A percentile compares a stretch with the other conserved stretches of the same genome.
These are phyloP conservation scores for Gnaphalium uliginosum DNA, from an alignment of 129 eudicot genomes.

Conservation along the genomic window DNA sequence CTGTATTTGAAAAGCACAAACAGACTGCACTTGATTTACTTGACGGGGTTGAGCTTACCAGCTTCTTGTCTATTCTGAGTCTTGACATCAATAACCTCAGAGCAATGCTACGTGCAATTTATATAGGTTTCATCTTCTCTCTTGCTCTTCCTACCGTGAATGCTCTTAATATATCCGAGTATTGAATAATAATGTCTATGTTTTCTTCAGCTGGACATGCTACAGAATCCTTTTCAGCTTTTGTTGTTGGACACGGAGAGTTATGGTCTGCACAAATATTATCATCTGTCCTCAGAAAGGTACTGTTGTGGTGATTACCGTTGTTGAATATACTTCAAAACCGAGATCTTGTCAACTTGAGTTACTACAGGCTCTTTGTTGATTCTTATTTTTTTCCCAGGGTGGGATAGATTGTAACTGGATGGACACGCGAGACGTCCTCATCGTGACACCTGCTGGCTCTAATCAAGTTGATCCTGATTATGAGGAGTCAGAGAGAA, in stretches of 20 bases:
- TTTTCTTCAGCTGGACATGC: constrained; percentile 91
- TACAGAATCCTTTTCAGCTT: constrained; percentile 92
- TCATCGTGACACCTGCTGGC: constrained; percentile 84
- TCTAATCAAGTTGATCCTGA: constrained; percentile 98
- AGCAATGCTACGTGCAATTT: constrained; percentile 94
- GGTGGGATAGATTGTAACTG: constrained; percentile 81
- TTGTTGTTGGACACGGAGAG: constrained; percentile 98
- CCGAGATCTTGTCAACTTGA: not conserved
- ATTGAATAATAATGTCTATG: constrained; percentile 13
- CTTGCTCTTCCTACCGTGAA: not conserved
- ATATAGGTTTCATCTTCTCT: constrained; percentile 58
- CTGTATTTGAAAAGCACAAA: constrained; percentile 86
- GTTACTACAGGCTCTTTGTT: not conserved
- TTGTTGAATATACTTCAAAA: not conserved
- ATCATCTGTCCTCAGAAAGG: constrained; percentile 79
- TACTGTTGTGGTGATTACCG: constrained; percentile 23
- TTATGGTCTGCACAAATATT: constrained; percentile 94
- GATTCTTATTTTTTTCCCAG: constrained; percentile 33
- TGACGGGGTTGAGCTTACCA: constrained; percentile 74
- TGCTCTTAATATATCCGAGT: not conserved
- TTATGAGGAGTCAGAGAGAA: constrained; percentile 74
- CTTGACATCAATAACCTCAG: constrained; percentile 75
- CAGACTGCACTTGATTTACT: constrained; percentile 74
- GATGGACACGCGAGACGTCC: constrained; percentile 94
- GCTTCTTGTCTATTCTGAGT: constrained; percentile 57